Evolutionary conservation across 225 moss, liverwort and hornwort genomes (phyloP).

Genomic region (Climacium dendroides): DNA sequence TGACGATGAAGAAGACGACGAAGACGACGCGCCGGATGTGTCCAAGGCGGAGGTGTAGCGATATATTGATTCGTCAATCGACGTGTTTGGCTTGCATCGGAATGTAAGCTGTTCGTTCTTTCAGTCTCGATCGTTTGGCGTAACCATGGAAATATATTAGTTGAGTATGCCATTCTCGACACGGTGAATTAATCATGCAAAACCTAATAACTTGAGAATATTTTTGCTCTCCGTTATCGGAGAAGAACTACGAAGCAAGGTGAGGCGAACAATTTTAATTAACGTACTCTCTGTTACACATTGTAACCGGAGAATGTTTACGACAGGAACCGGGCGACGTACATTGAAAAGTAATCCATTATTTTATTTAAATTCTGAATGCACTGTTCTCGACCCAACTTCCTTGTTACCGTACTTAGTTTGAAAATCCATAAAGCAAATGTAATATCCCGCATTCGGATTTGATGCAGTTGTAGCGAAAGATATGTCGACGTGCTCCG

Average conservation of each 20-base stretch:
- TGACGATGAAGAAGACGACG: conserved; percentile 21
- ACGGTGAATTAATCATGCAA: neutral
- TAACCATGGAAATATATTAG: neutral
- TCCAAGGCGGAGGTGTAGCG: conserved; percentile 11
- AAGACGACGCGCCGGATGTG: conserved; percentile 9
- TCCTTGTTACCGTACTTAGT: neutral
- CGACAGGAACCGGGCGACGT: neutral
- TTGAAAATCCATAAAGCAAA: neutral
- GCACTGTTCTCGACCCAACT: neutral
- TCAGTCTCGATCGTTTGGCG: neutral
- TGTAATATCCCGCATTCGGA: neutral
- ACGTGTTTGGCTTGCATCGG: neutral
- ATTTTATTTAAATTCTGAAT: neutral
- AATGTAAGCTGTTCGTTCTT: neutral
- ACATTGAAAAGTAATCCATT: neutral
- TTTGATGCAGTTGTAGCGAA: neutral
- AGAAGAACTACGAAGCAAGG: neutral
- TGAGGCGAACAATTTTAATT: neutral
- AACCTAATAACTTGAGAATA: neutral
- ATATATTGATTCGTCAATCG: neutral
- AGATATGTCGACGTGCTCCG: neutral
- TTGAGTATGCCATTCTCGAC: neutral
- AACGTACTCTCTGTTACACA: neutral
- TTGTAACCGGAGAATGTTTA: neutral
- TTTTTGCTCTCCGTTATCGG: neutral